Percentiles rank a stretch among this genome's conserved stretches.
These are phyloP conservation scores for Voacanga thouarsii DNA, from an alignment of 257 asterid species.

Conservation along the genomic window DNA sequence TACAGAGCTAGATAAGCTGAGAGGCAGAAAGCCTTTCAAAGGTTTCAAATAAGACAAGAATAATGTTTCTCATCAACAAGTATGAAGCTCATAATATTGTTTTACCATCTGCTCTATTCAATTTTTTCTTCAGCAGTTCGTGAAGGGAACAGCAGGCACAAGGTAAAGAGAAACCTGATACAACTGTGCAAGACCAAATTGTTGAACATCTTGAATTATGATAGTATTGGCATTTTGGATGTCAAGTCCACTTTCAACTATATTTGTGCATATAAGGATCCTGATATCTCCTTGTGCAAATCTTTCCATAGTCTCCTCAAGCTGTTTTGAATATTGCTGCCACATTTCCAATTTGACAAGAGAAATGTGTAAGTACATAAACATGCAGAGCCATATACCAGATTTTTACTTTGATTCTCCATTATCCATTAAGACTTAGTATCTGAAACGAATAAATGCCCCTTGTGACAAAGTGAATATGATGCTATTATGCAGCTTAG, in stretches of 20 bases:
- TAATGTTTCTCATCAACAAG: not conserved
- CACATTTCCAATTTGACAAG: slow-evolving; percentile 23
- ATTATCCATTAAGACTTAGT: not conserved
- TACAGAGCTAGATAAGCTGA: not conserved
- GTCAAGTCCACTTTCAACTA: slow-evolving; percentile 98
- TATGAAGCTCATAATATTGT: not conserved
- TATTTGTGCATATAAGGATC: slow-evolving; percentile 92
- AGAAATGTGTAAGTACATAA: slow-evolving; percentile 9
- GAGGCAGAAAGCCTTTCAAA: not conserved
- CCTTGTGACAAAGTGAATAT: not conserved
- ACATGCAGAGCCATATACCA: not conserved
- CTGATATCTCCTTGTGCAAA: slow-evolving; percentile 71
- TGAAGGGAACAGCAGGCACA: not conserved
- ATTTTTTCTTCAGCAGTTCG: not conserved
- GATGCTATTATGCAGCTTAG: not conserved
- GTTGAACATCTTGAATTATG: slow-evolving; percentile 91
- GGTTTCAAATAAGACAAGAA: not conserved
- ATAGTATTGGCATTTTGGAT: slow-evolving; percentile 96
- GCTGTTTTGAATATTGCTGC: slow-evolving; percentile 96
- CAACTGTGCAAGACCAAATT: slow-evolving; percentile 95
- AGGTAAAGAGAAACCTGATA: slow-evolving; percentile 65
- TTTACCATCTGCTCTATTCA: not conserved
- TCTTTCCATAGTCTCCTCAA: slow-evolving; percentile 93
- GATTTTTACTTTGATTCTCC: not conserved
- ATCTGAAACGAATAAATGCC: not conserved